phyloP scores from a whole-genome alignment of 2,329 filamentous ascomycete species.

The Arachnomyces sp. region DNA sequence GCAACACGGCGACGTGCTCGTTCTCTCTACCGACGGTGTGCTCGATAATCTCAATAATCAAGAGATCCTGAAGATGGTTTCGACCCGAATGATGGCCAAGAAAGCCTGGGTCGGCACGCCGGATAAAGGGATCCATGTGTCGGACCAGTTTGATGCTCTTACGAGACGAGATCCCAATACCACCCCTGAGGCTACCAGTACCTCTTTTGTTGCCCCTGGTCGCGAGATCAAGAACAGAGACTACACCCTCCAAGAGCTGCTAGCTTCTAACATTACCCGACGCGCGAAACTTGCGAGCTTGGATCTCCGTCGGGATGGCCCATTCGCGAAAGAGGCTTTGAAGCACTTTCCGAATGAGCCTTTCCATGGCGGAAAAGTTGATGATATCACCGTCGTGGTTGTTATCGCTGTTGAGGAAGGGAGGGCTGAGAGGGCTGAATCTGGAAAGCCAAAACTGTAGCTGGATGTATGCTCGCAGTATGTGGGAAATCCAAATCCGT shows the following conservation, averaged over 20 bases:
- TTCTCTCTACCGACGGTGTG: constrained; percentile 90
- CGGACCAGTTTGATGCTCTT: constrained; percentile 50
- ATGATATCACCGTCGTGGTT: constrained; percentile 87
- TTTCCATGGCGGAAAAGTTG: constrained; percentile 87
- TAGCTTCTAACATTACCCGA: constrained; percentile 71
- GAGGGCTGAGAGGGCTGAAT: background rate
- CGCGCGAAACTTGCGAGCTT: constrained; percentile 80
- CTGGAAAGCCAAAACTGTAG: too few relatives aligned
- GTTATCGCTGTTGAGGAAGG: constrained; percentile 63
- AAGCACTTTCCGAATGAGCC: constrained; percentile 77
- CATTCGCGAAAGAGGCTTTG: constrained; percentile 91
- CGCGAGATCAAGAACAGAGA: constrained; percentile 14
- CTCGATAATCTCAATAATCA: constrained; percentile 94
- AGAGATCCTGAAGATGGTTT: constrained; percentile 76
- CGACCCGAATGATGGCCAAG: constrained; percentile 62
- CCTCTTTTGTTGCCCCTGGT: constrained; percentile 3
- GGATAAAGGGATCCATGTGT: constrained; percentile 55
- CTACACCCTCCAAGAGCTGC: constrained; percentile 62
- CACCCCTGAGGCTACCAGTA: constrained; percentile 6
- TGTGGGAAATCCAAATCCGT: too few relatives aligned
- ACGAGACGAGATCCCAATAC: constrained; percentile 38
- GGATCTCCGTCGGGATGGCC: constrained; percentile 75
- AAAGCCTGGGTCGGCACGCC: constrained; percentile 65
- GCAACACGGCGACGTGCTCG: constrained; percentile 83
- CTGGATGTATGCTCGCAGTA: too few relatives aligned